Evolutionary conservation across 768 basidiomycete species (phyloP), one percentile per base, ranked within the genome.

Genomic region (Agaricus bisporus): DNA sequence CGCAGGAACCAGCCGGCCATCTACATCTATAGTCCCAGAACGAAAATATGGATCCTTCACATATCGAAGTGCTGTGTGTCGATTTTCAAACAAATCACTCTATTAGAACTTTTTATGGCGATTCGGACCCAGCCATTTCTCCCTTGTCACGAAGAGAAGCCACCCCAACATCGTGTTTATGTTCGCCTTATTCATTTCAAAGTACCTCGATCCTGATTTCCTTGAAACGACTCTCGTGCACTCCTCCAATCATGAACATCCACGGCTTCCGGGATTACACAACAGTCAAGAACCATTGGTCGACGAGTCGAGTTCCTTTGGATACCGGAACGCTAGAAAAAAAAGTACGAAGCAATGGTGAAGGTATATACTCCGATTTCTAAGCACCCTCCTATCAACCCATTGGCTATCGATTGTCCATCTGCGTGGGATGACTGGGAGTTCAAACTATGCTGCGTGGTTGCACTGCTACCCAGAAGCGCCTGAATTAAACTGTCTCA

Each of bases 31-130:
- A 41, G 14, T 29, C 44, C n/a, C 28, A 52, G 42, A 53, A 60
- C 47, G 43, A 45, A 55, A 39, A 36, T 57, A 56, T 61, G 65
- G 62, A 69, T 63, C 66, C 61, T 49, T 41, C 42, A 10, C 20
- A 43, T 50, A 17, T 22, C 10, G 47, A 14, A 39, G 26, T 46
- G 52, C 43, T 20, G 17, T 18, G 44, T 20, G 39, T 35, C 39
- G 29, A 25, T 26, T 35, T 26, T 14, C 17, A 39, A 52, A 25
- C 36, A n/a, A 43, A 52, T 52, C 51, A 46, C n/a, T 42, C 9
- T 35, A 29, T 20, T 52, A 26, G 20, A 22, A 45, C 43, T 45
- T 28, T 29, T 28, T 47, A 39, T 47, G 52, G 45, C 20, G 52
- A 52, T 37, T 36, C 32, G 5, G 53, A 35, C 46, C 46, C 39